Evolutionary conservation across 768 basidiomycete species (phyloP).

Genomic region (Candolleomyces efflorescens): DNA sequence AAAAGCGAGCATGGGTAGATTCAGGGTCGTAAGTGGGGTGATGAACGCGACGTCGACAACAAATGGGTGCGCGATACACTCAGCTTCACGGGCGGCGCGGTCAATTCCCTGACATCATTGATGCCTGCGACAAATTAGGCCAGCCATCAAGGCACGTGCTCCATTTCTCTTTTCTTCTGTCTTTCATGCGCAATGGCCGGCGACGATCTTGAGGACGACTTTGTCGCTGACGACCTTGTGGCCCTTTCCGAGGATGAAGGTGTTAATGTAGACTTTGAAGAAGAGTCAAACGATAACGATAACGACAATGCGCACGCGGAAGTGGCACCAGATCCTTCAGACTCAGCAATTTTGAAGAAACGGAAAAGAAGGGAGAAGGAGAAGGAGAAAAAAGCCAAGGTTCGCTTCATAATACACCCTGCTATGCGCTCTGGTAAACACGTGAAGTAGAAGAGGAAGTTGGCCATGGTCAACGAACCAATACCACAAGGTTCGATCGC

Average conservation of each 20-base stretch:
- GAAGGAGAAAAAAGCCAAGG: constrained; percentile 72
- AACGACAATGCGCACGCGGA: constrained; percentile 34
- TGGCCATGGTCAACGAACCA: constrained; percentile 40
- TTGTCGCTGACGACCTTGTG: constrained; percentile 63
- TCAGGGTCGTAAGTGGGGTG: too few relatives aligned
- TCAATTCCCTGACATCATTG: too few relatives aligned
- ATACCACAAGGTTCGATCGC: constrained; percentile 44
- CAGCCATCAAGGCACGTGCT: not conserved
- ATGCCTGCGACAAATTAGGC: too few relatives aligned
- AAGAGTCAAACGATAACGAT: constrained; percentile 35
- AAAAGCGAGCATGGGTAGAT: too few relatives aligned
- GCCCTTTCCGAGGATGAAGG: constrained; percentile 62
- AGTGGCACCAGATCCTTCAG: constrained; percentile 16
- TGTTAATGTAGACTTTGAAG: constrained; percentile 17
- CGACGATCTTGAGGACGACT: constrained; percentile 85
- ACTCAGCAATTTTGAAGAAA: constrained; percentile 46
- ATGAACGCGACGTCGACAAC: too few relatives aligned
- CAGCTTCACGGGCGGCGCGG: too few relatives aligned
- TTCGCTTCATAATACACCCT: constrained; percentile 18
- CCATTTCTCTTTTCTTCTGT: not conserved
- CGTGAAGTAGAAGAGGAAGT: constrained; percentile 54
- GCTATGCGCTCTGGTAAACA: not conserved
- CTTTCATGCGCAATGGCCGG: constrained; percentile 23
- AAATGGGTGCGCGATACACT: too few relatives aligned
- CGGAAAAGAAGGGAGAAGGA: constrained; percentile 71